Base-by-base conservation (phyloP, 257 asterid species). In the Cynanchum wilfordii region DNA sequence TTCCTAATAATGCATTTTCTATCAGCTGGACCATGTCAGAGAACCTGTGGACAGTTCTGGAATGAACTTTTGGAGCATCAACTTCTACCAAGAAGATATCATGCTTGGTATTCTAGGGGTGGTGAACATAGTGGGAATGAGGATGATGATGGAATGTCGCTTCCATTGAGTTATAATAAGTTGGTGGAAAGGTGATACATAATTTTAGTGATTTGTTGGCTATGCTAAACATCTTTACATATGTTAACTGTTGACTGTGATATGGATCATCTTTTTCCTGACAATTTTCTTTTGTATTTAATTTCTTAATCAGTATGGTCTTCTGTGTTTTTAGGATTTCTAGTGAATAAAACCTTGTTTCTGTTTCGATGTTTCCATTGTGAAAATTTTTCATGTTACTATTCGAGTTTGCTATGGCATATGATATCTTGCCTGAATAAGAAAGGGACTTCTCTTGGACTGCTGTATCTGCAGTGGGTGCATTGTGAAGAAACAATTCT, bases 11-110 rank as follows among this genome's bases (percentile, higher is more conserved):
- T 94, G 97, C 98, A 94, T 88, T 94, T 94, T 82, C 87, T 94
- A 74, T 94, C 98, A 63, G 87, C 96, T 78, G 98, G 98, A 75
- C 98, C 97, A 59, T 89, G 96, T 82, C 97, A 88, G 86, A 85
- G 92, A 78, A 91, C 98, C 54, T 88, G 82, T 77, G 97, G 96
- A 75, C 97, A 91, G 83, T 79, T 94, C 71, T 89, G 96, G 98
- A 91, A 89, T 85, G 98, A 94, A 86, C 98, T 94, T 79, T 86
- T 88, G 75, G 98, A 94, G 86, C 89, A 91, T 88, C 97, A 91
- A 84, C 98, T 91, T 80, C 79, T 94, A 75, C 97, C 98, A 40
- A 88, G 98, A 86, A 86, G 98, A 86, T 94, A 89, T 79, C 98
- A 94, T 83, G 90, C 97, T 19, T 94, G 97, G 97, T 86, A 94